Percentiles rank a stretch among this genome's conserved stretches.
phyloP scores from a whole-genome alignment of 345 rosid species.

The Salix purpurea region DNA sequence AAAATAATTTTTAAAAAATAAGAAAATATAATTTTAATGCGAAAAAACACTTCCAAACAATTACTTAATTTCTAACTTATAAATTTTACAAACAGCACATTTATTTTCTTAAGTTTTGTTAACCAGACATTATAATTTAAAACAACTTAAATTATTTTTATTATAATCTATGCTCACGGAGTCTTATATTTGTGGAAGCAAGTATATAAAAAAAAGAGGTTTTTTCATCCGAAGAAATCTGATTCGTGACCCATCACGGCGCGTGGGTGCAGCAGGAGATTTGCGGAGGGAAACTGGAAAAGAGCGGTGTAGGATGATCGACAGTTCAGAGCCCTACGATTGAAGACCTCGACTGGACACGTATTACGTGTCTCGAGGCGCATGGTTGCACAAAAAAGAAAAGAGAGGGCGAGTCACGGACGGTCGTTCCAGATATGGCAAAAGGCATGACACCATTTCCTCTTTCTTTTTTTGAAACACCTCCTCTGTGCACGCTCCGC shows the following conservation, averaged over 20 bases:
- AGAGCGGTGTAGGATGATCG: not conserved
- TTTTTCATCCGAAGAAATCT: not conserved
- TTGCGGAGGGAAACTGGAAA: not conserved
- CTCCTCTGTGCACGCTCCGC: not conserved
- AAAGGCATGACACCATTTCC: not conserved
- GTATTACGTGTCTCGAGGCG: constrained; percentile 10
- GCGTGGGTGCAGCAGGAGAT: not conserved
- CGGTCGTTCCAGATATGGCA: constrained; percentile 6
- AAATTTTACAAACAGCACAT: too few relatives aligned
- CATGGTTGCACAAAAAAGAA: not conserved
- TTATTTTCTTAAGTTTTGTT: too few relatives aligned
- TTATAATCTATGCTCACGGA: too few relatives aligned
- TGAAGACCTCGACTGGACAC: not conserved
- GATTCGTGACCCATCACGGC: not conserved
- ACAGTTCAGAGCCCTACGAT: not conserved
- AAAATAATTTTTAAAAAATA: too few relatives aligned
- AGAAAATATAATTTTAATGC: too few relatives aligned
- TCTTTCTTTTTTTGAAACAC: not conserved
- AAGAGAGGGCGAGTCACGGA: constrained; percentile 4
- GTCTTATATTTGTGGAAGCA: too few relatives aligned
- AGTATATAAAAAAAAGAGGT: too few relatives aligned
- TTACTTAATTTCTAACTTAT: too few relatives aligned
- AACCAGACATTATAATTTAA: too few relatives aligned
- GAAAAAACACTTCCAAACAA: too few relatives aligned
- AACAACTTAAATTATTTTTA: too few relatives aligned